Conservation (phyloP, 495 filamentous ascomycete species). For the Glutinoglossum americanum region DNA sequence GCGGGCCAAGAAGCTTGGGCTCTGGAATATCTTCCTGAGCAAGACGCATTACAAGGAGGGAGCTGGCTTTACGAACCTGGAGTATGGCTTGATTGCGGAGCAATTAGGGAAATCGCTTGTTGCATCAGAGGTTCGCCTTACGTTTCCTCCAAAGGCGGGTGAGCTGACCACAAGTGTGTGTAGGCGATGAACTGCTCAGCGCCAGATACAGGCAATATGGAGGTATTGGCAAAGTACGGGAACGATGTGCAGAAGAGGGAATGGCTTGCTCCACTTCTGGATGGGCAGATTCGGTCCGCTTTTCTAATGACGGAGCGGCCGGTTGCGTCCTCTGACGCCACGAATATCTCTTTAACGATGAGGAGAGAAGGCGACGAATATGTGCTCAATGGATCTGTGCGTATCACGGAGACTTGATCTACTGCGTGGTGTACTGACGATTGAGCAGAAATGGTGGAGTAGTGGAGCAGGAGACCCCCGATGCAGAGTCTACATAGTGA, state of each 20-base stretch:
- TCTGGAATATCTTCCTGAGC: constrained; percentile 97
- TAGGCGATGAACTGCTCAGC: constrained; percentile 75
- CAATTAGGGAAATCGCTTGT: constrained; percentile 57
- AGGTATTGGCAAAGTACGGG: constrained; percentile 83
- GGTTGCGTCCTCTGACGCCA: constrained; percentile 69
- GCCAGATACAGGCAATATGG: constrained; percentile 91
- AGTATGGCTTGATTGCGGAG: constrained; percentile 88
- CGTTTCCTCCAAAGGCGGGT: neutral
- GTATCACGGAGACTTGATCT: constrained; percentile 7
- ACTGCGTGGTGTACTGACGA: neutral
- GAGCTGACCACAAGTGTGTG: neutral
- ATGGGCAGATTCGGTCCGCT: constrained; percentile 68
- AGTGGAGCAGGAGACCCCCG: constrained; percentile 78
- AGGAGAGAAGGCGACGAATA: constrained; percentile 61
- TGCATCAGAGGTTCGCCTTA: constrained; percentile 41
- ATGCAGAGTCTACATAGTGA: constrained; percentile 76
- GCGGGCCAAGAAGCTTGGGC: constrained; percentile 60
- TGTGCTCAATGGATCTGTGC: constrained; percentile 62
- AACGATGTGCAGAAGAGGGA: constrained; percentile 72
- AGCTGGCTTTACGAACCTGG: constrained; percentile 73
- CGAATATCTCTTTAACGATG: constrained; percentile 69
- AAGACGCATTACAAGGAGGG: constrained; percentile 89
- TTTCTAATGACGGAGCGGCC: constrained; percentile 91
- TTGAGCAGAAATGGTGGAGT: constrained; percentile 77
- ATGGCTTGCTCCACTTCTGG: constrained; percentile 68